Evolutionary conservation across 257 asterid genomes (phyloP).

Genomic region (Ophiorrhiza pumila): DNA sequence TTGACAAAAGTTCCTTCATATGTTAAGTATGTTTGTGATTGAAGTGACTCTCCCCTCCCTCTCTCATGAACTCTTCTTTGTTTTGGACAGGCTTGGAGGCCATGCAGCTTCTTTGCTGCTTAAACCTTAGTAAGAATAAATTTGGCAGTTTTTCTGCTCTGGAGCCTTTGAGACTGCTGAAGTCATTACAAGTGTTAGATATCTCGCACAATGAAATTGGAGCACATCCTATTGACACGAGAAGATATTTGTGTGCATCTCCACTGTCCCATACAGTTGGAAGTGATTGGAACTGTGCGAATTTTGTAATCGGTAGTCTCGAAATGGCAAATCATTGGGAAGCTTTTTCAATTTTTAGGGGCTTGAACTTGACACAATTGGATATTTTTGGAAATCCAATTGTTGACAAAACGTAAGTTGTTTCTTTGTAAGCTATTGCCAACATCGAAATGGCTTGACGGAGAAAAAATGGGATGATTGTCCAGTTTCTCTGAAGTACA

Average conservation of each 20-base stretch:
- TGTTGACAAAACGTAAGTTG: conserved; percentile 37
- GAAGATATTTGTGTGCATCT: conserved; percentile 71
- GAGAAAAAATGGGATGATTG: conserved; percentile 32
- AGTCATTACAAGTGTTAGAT: conserved; percentile 57
- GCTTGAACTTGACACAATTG: conserved; percentile 64
- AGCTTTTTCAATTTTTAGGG: conserved; percentile 53
- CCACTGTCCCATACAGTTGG: conserved; percentile 53
- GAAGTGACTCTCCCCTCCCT: background rate
- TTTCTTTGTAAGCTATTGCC: conserved; percentile 59
- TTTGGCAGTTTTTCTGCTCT: conserved; percentile 66
- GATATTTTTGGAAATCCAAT: conserved; percentile 63
- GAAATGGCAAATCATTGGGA: conserved; percentile 51
- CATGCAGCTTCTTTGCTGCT: conserved; percentile 76
- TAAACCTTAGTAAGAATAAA: conserved; percentile 68
- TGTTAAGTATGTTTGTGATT: background rate
- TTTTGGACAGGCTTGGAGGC: conserved; percentile 75
- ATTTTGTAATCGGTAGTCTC: conserved; percentile 23
- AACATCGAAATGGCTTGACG: conserved; percentile 72
- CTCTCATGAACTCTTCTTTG: conserved; percentile 1
- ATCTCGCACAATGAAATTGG: conserved; percentile 83
- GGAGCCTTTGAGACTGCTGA: conserved; percentile 61
- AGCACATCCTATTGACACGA: conserved; percentile 69
- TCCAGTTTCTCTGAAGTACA: too few relatives aligned
- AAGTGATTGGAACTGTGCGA: conserved; percentile 44
- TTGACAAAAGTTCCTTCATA: background rate